Conservation (phyloP, 257 asterid genomes). For the Mitragyna speciosa region DNA sequence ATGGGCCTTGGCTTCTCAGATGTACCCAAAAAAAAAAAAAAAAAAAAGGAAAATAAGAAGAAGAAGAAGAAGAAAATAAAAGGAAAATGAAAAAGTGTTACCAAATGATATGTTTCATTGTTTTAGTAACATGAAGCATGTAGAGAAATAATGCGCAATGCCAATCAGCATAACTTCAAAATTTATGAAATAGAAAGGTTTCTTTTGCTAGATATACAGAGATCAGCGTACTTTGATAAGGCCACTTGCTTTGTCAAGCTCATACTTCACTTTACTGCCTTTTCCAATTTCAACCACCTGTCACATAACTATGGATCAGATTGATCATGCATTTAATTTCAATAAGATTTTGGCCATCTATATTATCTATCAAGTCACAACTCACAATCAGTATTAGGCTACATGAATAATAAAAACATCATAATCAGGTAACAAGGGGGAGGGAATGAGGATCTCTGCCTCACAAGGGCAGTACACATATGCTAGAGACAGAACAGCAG, state of each 20-base stretch:
- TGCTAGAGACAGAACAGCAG: background rate
- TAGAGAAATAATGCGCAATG: background rate
- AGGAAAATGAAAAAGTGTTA: background rate
- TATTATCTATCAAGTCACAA: background rate
- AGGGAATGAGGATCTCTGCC: background rate
- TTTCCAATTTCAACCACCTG: conserved; percentile 92
- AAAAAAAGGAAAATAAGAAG: too few relatives aligned
- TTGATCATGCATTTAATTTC: background rate
- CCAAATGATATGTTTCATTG: background rate
- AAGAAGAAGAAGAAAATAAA: too few relatives aligned
- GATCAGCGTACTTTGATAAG: conserved; percentile 63
- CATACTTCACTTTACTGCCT: conserved; percentile 93
- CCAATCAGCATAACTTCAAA: background rate
- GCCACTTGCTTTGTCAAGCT: conserved; percentile 88
- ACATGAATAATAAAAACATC: background rate
- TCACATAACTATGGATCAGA: conserved; percentile 16
- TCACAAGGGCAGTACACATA: background rate
- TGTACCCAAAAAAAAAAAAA: too few relatives aligned
- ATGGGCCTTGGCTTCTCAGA: too few relatives aligned
- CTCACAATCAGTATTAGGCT: background rate
- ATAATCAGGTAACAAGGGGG: background rate
- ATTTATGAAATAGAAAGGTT: background rate
- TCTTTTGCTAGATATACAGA: conserved; percentile 2
- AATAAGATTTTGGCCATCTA: background rate
- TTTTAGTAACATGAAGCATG: background rate